Base-by-base conservation (phyloP, 2,329 filamentous ascomycete species). In the Corinectria fuckeliana region DNA sequence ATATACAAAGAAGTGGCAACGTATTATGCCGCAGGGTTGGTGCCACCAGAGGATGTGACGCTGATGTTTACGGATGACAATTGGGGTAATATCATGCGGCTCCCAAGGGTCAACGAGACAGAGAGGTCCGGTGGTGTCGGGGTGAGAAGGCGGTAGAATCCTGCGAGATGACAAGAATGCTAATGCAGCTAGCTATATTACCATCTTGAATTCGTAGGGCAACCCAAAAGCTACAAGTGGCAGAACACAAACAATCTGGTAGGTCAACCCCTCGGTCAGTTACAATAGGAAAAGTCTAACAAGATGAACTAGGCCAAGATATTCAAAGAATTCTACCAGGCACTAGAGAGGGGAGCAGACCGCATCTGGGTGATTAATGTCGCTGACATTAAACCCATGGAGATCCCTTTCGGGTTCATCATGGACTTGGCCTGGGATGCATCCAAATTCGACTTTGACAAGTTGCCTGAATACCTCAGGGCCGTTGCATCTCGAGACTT, bases 331-430 rank as follows among this genome's bases (percentile, higher is more conserved):
- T 80, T 87, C 69, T 77, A 78, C 45, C 75, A 84, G 23, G 80
- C 84, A 1, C 84, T 88, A 58, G 75, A 82, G 21, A 78, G 83
- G 21, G 78, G 84, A 2, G 86, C 87, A 2, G 79, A 81, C 44
- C 78, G 81, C 26, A 86, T 89, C 58, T 89, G 86, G 87, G 80
- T 89, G 42, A 82, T 88, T 62, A 89, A 89, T 63, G 82, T 89
- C 4, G 86, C 85, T 11, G 86, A 89, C 64, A 77, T 89, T 62
- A 89, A 89, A 69, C 84, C 85, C 1, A 76, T 72, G 74, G 85
- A 87, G 71, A 74, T 87, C 2, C 82, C 85, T 2, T 81, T 87
- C 62, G 80, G 78, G 53, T 82, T 87, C 64, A 84, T 82, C 72
- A 77, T 87, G 66, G 83, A 85, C 48, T 75, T 88, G 49, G 85